A percentile compares a stretch with the other conserved stretches of the same genome.
phyloP scores from a whole-genome alignment of 1,284 basidiomycete genomes.

The Chalciporus piperatoides region DNA sequence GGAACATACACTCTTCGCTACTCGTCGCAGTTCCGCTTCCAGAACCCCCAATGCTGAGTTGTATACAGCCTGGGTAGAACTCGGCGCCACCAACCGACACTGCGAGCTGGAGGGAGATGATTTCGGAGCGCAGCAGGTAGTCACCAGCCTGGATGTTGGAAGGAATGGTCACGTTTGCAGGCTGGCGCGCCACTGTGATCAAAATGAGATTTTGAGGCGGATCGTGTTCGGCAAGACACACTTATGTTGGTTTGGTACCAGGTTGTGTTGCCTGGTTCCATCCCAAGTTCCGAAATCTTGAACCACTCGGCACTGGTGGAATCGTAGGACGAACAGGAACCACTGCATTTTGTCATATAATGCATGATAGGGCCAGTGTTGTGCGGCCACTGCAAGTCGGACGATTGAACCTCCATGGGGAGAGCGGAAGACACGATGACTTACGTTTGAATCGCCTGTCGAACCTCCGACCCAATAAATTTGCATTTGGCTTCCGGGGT shows the following conservation, averaged over 20 bases:
- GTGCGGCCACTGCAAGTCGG: conserved; percentile 37
- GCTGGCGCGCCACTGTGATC: conserved; percentile 32
- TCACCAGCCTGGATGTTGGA: conserved; percentile 52
- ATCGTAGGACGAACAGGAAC: conserved; percentile 35
- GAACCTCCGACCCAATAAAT: conserved; percentile 35
- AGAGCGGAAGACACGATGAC: conserved; percentile 4
- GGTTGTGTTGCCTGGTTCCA: conserved; percentile 21
- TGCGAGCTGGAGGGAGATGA: conserved; percentile 67
- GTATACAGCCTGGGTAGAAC: conserved; percentile 70
- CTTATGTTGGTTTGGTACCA: conserved; percentile 44
- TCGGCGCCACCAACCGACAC: conserved; percentile 51
- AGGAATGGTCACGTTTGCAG: conserved; percentile 52
- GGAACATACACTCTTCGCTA: conserved; percentile 52
- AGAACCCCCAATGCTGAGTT: conserved; percentile 53
- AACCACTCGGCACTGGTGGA: conserved; percentile 37
- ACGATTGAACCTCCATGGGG: background rate
- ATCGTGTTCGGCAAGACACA: conserved; percentile 15
- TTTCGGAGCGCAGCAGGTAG: conserved; percentile 70
- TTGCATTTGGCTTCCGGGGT: conserved; percentile 38
- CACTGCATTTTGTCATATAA: conserved; percentile 37
- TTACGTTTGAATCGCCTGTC: conserved; percentile 29
- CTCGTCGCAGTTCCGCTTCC: conserved; percentile 42
- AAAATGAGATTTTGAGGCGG: background rate
- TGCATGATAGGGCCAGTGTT: conserved; percentile 37
- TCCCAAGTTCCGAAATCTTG: conserved; percentile 37